Evolutionary conservation across 371 early-diverging fungal genomes (phyloP).

Genomic region (Lichtheimia corymbifera): DNA sequence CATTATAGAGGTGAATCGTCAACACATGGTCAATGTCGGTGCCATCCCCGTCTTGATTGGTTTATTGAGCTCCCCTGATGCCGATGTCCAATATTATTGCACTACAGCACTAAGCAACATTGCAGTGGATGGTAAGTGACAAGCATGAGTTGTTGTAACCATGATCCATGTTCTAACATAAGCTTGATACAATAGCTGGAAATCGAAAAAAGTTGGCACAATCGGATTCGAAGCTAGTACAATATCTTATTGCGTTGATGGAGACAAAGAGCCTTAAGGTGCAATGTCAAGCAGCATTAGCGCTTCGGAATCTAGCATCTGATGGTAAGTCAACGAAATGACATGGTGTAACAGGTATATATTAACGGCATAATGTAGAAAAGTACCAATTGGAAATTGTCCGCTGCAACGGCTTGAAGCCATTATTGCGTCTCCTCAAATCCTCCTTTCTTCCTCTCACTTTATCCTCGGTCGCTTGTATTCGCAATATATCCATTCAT

Average conservation of each 20-base stretch:
- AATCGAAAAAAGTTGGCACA: conserved; percentile 78
- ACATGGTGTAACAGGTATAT: conserved; percentile 5
- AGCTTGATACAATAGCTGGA: conserved; percentile 27
- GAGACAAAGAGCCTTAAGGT: conserved; percentile 81
- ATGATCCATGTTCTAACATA: background rate
- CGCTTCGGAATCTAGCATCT: conserved; percentile 88
- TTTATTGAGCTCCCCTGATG: conserved; percentile 77
- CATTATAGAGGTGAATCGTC: conserved; percentile 73
- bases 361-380: conserved; percentile 40
- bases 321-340: conserved; percentile 48
- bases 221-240: conserved; percentile 77
- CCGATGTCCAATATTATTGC: conserved; percentile 89
- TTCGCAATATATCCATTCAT: conserved; percentile 92
- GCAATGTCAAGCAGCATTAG: conserved; percentile 89
- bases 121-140: conserved; percentile 76
- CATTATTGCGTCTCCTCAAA: conserved; percentile 74
- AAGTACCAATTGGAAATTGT: conserved; percentile 88
- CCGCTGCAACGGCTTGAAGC: conserved; percentile 73
- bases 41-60: conserved; percentile 85
- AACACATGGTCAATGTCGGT: conserved; percentile 83
- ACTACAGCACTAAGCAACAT: conserved; percentile 92
- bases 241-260: conserved; percentile 78
- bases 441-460: conserved; percentile 79
- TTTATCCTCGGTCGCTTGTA: conserved; percentile 89
- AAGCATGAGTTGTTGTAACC: background rate